phyloP scores from a whole-genome alignment of 306 rosid species.

The Castanospermum australe region DNA sequence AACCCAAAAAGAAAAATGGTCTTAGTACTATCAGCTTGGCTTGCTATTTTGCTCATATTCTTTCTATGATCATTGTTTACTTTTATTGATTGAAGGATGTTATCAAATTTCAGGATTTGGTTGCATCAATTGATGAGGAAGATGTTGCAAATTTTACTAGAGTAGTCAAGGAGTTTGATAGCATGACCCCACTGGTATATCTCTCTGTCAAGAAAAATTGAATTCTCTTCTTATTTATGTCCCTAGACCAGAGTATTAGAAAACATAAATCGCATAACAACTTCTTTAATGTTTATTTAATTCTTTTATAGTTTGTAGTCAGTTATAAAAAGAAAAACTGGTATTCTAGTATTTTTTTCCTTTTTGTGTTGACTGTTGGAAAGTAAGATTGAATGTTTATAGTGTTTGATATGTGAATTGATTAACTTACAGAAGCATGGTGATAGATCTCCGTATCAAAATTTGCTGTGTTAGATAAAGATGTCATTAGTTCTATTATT shows the following conservation, averaged over 20 bases:
- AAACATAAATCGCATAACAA: not conserved
- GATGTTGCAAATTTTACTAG: conserved; percentile 43
- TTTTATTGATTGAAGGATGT: conserved; percentile 20
- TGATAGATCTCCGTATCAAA: not conserved
- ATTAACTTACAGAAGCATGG: conserved; percentile 8
- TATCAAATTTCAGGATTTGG: conserved; percentile 43
- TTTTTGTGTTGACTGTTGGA: not conserved
- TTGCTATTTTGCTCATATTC: conserved; percentile 8
- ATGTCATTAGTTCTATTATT: not conserved
- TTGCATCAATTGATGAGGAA: conserved; percentile 46
- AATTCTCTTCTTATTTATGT: conserved; percentile 4
- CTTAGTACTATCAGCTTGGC: not conserved
- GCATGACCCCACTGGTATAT: conserved; percentile 46
- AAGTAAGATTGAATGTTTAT: not conserved
- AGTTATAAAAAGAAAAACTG: not conserved
- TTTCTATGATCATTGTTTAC: conserved; percentile 9
- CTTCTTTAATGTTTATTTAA: not conserved
- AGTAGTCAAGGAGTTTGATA: conserved; percentile 43
- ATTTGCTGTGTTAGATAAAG: not conserved
- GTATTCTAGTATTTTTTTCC: not conserved
- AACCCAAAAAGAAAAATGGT: not conserved
- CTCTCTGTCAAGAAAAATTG: not conserved
- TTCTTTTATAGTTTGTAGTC: not conserved
- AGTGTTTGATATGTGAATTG: not conserved
- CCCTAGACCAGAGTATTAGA: not conserved